Percentiles rank a stretch among this genome's conserved stretches.
Conservation (phyloP, 768 basidiomycete genomes). For the Cystobasidium onofrii region DNA sequence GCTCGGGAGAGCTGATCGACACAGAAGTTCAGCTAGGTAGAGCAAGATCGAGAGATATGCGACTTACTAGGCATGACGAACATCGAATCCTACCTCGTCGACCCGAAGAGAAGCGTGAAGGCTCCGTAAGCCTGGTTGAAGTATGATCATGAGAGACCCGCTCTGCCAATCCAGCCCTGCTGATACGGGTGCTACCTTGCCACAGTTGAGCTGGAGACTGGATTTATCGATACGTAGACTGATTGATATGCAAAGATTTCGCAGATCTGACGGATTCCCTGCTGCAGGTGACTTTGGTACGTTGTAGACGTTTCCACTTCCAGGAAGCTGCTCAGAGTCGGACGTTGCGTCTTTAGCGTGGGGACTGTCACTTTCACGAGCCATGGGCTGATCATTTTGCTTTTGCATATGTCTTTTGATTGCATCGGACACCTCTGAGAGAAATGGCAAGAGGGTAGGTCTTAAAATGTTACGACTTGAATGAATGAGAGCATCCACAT, state of each 20-base stretch:
- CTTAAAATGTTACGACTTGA: slow-evolving; percentile 75
- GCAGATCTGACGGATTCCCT: slow-evolving; percentile 44
- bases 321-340: too few relatives aligned
- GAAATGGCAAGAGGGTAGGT: slow-evolving; percentile 74
- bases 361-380: neutral
- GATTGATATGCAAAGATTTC: slow-evolving; percentile 63
- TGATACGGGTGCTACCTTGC: slow-evolving; percentile 84
- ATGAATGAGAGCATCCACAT: slow-evolving; percentile 81
- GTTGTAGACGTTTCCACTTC: neutral
- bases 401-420: slow-evolving; percentile 58
- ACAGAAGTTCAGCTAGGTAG: slow-evolving; percentile 33
- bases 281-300: neutral
- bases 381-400: neutral
- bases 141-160: slow-evolving; percentile 75
- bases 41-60: neutral
- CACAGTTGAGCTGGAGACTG: slow-evolving; percentile 72
- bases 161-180: slow-evolving; percentile 86
- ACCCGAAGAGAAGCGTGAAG: slow-evolving; percentile 69
- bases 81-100: slow-evolving; percentile 67
- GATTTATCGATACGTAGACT: slow-evolving; percentile 88
- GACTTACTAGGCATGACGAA: slow-evolving; percentile 55
- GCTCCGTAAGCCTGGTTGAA: slow-evolving; percentile 64
- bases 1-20: slow-evolving; percentile 40
- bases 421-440: slow-evolving; percentile 63
- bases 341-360: too few relatives aligned